phyloP scores from a whole-genome alignment of 2,329 filamentous ascomycete species.

The Beauveria asiatica region DNA sequence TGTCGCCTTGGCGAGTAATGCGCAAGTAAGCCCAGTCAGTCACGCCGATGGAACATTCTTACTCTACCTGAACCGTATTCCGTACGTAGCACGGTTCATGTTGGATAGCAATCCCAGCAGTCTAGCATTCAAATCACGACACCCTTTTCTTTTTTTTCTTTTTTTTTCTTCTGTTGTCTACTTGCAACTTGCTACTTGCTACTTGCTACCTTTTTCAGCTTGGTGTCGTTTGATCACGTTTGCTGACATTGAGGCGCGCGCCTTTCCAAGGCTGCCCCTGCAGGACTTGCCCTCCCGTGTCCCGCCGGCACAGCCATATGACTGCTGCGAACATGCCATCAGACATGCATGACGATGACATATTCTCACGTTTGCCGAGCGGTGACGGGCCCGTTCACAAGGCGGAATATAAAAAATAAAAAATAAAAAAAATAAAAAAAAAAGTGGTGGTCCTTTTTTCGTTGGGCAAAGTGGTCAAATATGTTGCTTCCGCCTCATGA shows the following conservation, averaged over 20 bases:
- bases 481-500: too few species aligned
- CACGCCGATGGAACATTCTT: not conserved
- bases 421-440: too few species aligned
- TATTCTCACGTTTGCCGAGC: not conserved
- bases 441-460: too few species aligned
- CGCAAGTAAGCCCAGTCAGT: not conserved
- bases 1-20: not conserved
- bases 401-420: too few species aligned
- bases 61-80: not conserved
- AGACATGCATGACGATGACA: not conserved
- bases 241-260: not conserved
- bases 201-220: not conserved
- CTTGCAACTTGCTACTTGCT: slow-evolving; percentile 1
- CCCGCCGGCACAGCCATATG: not conserved
- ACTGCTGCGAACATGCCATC: not conserved
- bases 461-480: too few species aligned
- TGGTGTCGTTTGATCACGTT: not conserved
- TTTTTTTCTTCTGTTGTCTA: too few species aligned
- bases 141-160: not conserved
- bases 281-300: not conserved
- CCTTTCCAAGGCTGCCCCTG: not conserved
- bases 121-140: not conserved
- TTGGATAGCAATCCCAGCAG: too few species aligned
- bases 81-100: not conserved
- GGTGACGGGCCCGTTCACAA: not conserved